These are phyloP conservation scores for Fraxinus velutina DNA, from an alignment of 305 asterid genomes.

Conservation along the genomic window DNA sequence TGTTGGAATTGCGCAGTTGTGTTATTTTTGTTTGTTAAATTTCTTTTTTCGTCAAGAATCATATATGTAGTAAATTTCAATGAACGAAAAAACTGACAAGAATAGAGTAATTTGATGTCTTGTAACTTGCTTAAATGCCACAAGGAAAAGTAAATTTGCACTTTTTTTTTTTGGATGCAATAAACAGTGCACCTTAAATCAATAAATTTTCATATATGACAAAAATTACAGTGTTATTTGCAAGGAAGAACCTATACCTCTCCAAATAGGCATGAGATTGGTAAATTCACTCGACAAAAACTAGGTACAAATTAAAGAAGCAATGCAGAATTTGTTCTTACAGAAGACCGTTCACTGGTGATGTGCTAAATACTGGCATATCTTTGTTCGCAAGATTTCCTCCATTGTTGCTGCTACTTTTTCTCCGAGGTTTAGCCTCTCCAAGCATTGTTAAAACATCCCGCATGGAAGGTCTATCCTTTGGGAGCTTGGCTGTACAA, in stretches of 20 bases:
- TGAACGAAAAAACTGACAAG: background rate
- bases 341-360: conserved; percentile 66
- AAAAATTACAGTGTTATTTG: conserved; percentile 29
- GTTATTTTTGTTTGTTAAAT: conserved; percentile 2
- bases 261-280: conserved; percentile 22
- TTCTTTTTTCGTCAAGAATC: background rate
- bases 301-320: conserved; percentile 29
- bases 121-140: background rate
- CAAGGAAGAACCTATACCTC: conserved; percentile 23
- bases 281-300: conserved; percentile 20
- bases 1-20: background rate
- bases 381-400: conserved; percentile 37
- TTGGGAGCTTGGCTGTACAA: conserved; percentile 76
- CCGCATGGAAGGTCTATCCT: conserved; percentile 89
- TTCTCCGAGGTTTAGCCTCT: conserved; percentile 85
- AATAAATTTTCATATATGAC: conserved; percentile 21
- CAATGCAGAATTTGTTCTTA: conserved; percentile 19
- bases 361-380: conserved; percentile 56
- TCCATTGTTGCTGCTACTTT: conserved; percentile 45
- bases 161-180: conserved; percentile 13
- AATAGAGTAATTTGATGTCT: background rate
- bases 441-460: conserved; percentile 81
- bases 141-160: conserved; percentile 1
- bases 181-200: conserved; percentile 19
- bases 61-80: background rate